Conservation (phyloP, 805 yeast genomes). For the Zygotorulaspora florentina region DNA sequence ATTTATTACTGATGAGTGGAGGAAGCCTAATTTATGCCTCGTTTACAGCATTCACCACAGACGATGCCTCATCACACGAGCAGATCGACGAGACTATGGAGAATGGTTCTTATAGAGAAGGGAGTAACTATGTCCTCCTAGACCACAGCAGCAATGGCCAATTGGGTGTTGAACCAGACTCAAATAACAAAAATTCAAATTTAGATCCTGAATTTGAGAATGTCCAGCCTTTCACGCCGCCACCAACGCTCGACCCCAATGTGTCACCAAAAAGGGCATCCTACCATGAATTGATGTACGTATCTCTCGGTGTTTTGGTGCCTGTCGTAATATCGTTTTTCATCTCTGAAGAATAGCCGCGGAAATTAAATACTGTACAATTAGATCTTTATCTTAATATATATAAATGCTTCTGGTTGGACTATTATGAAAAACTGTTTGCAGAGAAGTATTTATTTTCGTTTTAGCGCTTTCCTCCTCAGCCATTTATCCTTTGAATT, state of each 20-base stretch:
- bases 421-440: not conserved
- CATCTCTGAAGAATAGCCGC: constrained; percentile 16
- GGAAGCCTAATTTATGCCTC: constrained; percentile 36
- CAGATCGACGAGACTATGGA: constrained; percentile 4
- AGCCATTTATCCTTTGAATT: constrained; percentile 34
- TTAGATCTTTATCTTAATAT: not conserved
- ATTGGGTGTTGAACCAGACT: not conserved
- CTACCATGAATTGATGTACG: constrained; percentile 22
- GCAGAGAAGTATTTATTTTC: constrained; percentile 15
- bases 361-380: constrained; percentile 3
- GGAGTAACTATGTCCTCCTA: constrained; percentile 6
- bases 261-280: not conserved
- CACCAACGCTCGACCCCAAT: not conserved
- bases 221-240: constrained; percentile 4
- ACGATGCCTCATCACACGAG: constrained; percentile 15
- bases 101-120: constrained; percentile 4
- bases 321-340: constrained; percentile 30
- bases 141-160: not conserved
- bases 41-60: constrained; percentile 30
- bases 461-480: constrained; percentile 30
- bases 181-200: constrained; percentile 1
- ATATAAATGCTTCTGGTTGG: not conserved
- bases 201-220: constrained; percentile 1
- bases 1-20: constrained; percentile 33
- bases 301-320: constrained; percentile 26